phyloP scores from a whole-genome alignment of 176 grass and related monocot species.

The Stipa capillata region DNA sequence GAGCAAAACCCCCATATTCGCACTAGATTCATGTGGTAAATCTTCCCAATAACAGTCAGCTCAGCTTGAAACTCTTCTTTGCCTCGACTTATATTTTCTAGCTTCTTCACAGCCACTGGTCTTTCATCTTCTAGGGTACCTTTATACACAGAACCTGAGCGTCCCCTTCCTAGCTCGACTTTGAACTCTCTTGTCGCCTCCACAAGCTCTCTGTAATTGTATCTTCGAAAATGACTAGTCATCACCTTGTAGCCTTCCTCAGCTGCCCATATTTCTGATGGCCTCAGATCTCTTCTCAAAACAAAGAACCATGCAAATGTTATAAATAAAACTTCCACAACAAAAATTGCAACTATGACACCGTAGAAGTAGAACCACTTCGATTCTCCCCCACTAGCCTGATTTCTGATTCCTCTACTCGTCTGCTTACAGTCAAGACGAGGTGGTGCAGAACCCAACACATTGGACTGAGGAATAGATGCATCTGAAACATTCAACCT shows the following conservation, averaged over 20 bases:
- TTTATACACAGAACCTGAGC: neutral
- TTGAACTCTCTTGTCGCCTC: neutral
- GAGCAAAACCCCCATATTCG: constrained; percentile 45
- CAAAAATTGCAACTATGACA: constrained; percentile 37
- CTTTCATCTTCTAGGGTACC: neutral
- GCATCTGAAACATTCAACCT: neutral
- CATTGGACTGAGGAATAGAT: neutral
- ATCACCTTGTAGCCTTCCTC: constrained; percentile 29
- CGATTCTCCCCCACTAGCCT: neutral
- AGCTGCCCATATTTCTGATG: constrained; percentile 12
- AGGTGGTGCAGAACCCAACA: neutral
- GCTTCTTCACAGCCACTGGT: neutral
- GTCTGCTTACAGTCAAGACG: constrained; percentile 13
- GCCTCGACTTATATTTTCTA: neutral
- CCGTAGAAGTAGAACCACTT: constrained; percentile 43
- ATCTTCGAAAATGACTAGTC: constrained; percentile 39
- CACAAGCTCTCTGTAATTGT: constrained; percentile 7
- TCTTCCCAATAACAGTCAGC: constrained; percentile 7
- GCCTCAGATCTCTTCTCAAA: neutral
- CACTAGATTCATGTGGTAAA: constrained; percentile 21
- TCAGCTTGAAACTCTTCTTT: constrained; percentile 20
- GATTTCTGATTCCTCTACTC: too few species aligned
- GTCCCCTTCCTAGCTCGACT: constrained; percentile 8
- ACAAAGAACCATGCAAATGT: constrained; percentile 33
- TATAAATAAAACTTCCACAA: constrained; percentile 38